Evolutionary conservation across 345 rosid genomes (phyloP), one percentile per base, ranked within the genome.

Genomic region (Syzygium aqueum): DNA sequence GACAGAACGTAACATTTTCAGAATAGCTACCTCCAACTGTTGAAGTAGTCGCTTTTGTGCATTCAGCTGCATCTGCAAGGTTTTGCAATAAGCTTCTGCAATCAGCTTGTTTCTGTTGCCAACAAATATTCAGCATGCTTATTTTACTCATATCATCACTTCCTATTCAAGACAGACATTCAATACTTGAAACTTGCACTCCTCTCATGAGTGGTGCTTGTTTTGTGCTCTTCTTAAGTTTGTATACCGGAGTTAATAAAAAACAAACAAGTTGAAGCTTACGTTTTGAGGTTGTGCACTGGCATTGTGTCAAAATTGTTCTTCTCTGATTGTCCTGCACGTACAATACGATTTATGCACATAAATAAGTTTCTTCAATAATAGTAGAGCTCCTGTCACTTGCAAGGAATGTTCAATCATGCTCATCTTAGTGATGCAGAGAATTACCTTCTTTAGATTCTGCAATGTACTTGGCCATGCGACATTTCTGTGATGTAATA

Each of bases 21-120:
- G 33, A 30, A 52, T 73, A 7, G 84, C 85, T n/a, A 90, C 93
- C 92, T 91, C 89, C 77, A 91, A 49, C 86, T 91, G 93, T 84
- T 91, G 89, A 85, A 90, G 87, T 21, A 91, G 84, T 10, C 53
- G 87, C 85, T 49, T 89, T 51, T 89, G 93, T n/a, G 90, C 89
- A n/a, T 89, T 92, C 25, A 90, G 88, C 53, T 91, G 93, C 82
- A 90, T 53, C 30, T 46, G 86, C 56, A 86, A 73, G 3, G 80
- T 67, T 33, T 21, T 67, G 80, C 49, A 3, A 19, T 17, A 67
- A 67, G 90, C 85, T 88, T 90, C 91, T 73, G 51, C 53, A 52
- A 77, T 14, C 88, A 51, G 67, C 73, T 86, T 86, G 57, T 43
- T 52, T 77, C 85, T 85, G 80, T 11, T 61, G 10, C 7, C 80